Evolutionary conservation across 78 protist genomes (phyloP), one percentile per base, ranked within the genome.

Genomic region (Isochrysis galbana): DNA sequence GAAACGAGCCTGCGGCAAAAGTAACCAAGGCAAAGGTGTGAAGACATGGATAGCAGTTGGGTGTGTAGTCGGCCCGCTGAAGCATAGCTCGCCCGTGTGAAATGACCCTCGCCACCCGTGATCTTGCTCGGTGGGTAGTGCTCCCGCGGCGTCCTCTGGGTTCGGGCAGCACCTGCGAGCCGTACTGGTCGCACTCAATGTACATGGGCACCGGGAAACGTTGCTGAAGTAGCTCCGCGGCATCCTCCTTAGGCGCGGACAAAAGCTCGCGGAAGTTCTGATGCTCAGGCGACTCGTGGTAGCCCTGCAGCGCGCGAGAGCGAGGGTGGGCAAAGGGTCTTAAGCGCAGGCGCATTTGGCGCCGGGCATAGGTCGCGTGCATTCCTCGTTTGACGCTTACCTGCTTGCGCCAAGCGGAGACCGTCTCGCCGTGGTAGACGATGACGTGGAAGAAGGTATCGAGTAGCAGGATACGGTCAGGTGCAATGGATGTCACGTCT

Each of bases 391-490:
- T n/a, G n/a, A n/a, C 45, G 46, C 19, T 3, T 25, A 17, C 82
- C 93, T 83, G 94, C 88, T 97, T 94, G 51, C 95, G 84, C 99
- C 99, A 98, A 54, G 42, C 54, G 84, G 97, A 98, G 47, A 99
- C 91, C 38, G 97, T 95, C 82, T 96, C 98, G 46, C 99, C 99
- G 88, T 95, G 96, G 97, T 93, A 97, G 55, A 99, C 94, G 69
- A 98, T 87, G 34, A 99, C 86, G 29, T 95, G 94, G 97, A 99
- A 99, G 95, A 96, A 99, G 26, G 99, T 94, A 92, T 99, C 99
- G 87, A 98, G 97, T 36, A 99, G 94, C 36, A 99, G 96, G 51
- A 99, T 98, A 67, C 94, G 82, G 89, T 98, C 97, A 29, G 92
- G 93, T 0, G 83, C 21, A 78, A 98, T 94, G 23, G 93, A 78